Evolutionary conservation across 139 green algal species (phyloP).

Genomic region (Chlorella ohadii): DNA sequence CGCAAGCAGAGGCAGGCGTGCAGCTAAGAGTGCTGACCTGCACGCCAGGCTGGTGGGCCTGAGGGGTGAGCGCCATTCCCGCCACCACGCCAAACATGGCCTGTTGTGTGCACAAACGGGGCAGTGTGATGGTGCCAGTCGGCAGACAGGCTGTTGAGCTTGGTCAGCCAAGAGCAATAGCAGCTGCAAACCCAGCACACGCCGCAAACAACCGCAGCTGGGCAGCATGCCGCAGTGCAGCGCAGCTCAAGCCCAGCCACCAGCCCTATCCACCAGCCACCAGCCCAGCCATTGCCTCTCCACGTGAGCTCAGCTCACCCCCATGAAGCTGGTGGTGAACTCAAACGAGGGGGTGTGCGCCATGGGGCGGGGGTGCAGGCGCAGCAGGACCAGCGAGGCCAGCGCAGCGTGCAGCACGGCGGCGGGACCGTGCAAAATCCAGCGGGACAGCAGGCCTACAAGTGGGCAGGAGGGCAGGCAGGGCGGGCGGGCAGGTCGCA

Average conservation of each 20-base stretch:
- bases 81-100: slow-evolving; percentile 43
- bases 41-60: slow-evolving; percentile 20
- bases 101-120: background rate
- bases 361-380: slow-evolving; percentile 56
- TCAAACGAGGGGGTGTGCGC: slow-evolving; percentile 55
- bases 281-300: too few species aligned
- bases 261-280: too few species aligned
- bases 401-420: slow-evolving; percentile 11
- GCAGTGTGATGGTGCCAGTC: background rate
- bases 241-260: too few species aligned
- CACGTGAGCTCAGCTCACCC: too few species aligned
- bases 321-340: slow-evolving; percentile 40
- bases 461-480: background rate
- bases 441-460: background rate
- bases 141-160: too few species aligned
- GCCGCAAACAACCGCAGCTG: too few species aligned
- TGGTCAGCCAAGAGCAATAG: too few species aligned
- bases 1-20: too few species aligned
- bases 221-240: too few species aligned
- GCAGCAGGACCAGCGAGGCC: slow-evolving; percentile 45
- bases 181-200: background rate
- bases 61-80: slow-evolving; percentile 11
- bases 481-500: too few species aligned
- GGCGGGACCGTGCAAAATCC: background rate
- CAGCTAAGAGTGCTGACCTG: background rate